A percentile compares a stretch with the other conserved stretches of the same genome.
These are phyloP conservation scores for Candida stauntonica DNA, from an alignment of 805 yeast genomes.

Conservation along the genomic window DNA sequence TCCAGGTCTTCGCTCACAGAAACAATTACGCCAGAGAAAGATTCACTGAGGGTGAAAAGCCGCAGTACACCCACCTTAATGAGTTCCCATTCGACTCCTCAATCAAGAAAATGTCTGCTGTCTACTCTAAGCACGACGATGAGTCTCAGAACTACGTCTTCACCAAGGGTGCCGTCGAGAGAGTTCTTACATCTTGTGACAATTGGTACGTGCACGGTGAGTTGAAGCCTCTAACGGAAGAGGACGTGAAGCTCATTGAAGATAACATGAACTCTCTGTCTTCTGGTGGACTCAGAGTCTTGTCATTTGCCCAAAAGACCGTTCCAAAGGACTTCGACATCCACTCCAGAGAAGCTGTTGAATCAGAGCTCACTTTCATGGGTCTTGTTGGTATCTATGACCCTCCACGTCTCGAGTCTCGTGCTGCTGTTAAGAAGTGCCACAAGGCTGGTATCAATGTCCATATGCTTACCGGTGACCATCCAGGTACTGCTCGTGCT, in stretches of 20 bases:
- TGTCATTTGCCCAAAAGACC: slow-evolving; percentile 58
- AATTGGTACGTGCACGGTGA: slow-evolving; percentile 42
- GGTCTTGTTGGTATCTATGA: slow-evolving; percentile 78
- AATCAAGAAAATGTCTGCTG: slow-evolving; percentile 66
- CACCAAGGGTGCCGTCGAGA: slow-evolving; percentile 77
- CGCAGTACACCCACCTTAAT: slow-evolving; percentile 36
- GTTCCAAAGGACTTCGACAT: slow-evolving; percentile 29
- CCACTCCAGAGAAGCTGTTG: slow-evolving; percentile 43
- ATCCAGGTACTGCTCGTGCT: slow-evolving; percentile 72
- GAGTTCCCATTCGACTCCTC: slow-evolving; percentile 77
- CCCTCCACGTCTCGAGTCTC: slow-evolving; percentile 72
- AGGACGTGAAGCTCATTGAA: slow-evolving; percentile 41
- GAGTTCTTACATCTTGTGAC: slow-evolving; percentile 53
- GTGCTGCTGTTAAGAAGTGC: slow-evolving; percentile 58
- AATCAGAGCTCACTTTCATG: slow-evolving; percentile 48
- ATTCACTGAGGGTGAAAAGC: slow-evolving; percentile 35
- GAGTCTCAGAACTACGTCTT: slow-evolving; percentile 33
- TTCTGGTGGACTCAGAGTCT: slow-evolving; percentile 63
- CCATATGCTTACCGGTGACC: slow-evolving; percentile 81
- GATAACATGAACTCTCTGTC: slow-evolving; percentile 56
- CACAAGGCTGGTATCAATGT: slow-evolving; percentile 75
- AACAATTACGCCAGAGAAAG: slow-evolving; percentile 44
- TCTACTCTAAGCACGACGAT: slow-evolving; percentile 38
- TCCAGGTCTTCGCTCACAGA: slow-evolving; percentile 70
- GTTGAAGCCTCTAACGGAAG: slow-evolving; percentile 35